Evolutionary conservation across 2,329 filamentous ascomycete species (phyloP).

Genomic region (Exophiala sideris): DNA sequence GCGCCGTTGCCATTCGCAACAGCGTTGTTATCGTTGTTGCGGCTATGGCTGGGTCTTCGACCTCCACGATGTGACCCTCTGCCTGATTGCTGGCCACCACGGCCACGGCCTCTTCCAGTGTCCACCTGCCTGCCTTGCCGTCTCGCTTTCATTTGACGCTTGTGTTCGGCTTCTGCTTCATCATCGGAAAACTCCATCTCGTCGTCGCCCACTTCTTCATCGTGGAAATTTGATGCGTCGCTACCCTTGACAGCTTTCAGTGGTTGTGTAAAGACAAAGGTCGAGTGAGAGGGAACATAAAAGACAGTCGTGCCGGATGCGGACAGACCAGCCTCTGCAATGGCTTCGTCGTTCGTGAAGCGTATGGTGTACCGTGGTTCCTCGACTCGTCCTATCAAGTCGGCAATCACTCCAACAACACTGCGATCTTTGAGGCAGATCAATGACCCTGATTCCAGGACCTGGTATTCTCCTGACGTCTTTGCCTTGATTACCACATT

Average conservation of each 20-base stretch:
- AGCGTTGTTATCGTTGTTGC: slow-evolving; percentile 8
- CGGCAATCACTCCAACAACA: slow-evolving; percentile 76
- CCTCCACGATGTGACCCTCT: slow-evolving; percentile 18
- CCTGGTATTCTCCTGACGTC: slow-evolving; percentile 75
- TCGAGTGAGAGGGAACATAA: slow-evolving; percentile 75
- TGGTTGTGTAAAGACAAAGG: slow-evolving; percentile 81
- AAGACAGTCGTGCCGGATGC: slow-evolving; percentile 67
- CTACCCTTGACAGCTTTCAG: slow-evolving; percentile 78
- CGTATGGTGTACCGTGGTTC: slow-evolving; percentile 81
- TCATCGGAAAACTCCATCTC: slow-evolving; percentile 97
- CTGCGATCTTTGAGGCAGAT: slow-evolving; percentile 73
- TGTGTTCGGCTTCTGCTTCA: slow-evolving; percentile 84
- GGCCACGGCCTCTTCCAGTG: slow-evolving; percentile 36
- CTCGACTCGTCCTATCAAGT: slow-evolving; percentile 80
- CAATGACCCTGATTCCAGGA: slow-evolving; percentile 79
- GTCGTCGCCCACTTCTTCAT: slow-evolving; percentile 81
- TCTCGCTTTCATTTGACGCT: slow-evolving; percentile 65
- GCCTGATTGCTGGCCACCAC: slow-evolving; percentile 32
- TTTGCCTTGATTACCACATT: slow-evolving; percentile 75
- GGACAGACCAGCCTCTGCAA: slow-evolving; percentile 56
- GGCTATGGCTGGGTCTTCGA: slow-evolving; percentile 11
- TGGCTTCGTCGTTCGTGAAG: slow-evolving; percentile 67
- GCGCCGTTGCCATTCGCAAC: neutral
- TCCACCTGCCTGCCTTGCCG: slow-evolving; percentile 54
- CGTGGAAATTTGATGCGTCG: slow-evolving; percentile 91